Percentiles rank a stretch among this genome's conserved stretches.
Evolutionary conservation across 495 filamentous ascomycete species (phyloP).

Genomic region (Corynascus novoguineensis): DNA sequence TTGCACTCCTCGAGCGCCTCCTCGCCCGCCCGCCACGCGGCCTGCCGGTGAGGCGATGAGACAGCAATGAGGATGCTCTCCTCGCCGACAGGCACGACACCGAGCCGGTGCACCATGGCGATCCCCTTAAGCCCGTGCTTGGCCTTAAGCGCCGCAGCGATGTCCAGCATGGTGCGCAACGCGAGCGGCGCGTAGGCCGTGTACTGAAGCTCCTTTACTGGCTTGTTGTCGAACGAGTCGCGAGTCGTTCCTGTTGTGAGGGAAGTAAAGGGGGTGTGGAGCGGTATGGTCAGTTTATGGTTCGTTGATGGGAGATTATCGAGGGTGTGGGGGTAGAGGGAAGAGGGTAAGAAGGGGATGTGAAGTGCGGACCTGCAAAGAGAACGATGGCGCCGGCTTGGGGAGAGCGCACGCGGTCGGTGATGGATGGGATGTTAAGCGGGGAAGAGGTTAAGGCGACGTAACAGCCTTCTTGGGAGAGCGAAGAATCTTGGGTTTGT

Average conservation of each 20-base stretch:
- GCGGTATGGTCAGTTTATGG: neutral
- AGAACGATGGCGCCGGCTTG: conserved; percentile 83
- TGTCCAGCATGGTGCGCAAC: conserved; percentile 65
- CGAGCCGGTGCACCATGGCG: conserved; percentile 80
- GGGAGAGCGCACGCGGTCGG: conserved; percentile 66
- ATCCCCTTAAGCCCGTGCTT: conserved; percentile 64
- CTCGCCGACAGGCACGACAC: conserved; percentile 77
- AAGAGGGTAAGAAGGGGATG: neutral
- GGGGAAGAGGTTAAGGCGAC: conserved; percentile 58
- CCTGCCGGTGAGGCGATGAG: conserved; percentile 75
- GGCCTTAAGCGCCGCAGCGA: conserved; percentile 53
- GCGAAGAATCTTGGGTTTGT: conserved; percentile 25
- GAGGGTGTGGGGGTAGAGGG: conserved; percentile 16
- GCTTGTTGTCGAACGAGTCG: conserved; percentile 67
- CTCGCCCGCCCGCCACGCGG: conserved; percentile 85
- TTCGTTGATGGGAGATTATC: conserved; percentile 3
- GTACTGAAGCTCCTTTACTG: conserved; percentile 76
- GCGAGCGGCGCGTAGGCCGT: conserved; percentile 74
- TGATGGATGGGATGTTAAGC: conserved; percentile 55
- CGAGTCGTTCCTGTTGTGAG: conserved; percentile 83
- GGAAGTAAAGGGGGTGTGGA: neutral
- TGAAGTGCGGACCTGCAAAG: conserved; percentile 60
- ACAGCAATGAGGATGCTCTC: conserved; percentile 92
- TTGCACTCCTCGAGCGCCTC: conserved; percentile 87
- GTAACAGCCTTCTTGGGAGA: conserved; percentile 40